These are phyloP conservation scores for Vachellia collinsii DNA, from an alignment of 306 rosid genomes.

Conservation along the genomic window DNA sequence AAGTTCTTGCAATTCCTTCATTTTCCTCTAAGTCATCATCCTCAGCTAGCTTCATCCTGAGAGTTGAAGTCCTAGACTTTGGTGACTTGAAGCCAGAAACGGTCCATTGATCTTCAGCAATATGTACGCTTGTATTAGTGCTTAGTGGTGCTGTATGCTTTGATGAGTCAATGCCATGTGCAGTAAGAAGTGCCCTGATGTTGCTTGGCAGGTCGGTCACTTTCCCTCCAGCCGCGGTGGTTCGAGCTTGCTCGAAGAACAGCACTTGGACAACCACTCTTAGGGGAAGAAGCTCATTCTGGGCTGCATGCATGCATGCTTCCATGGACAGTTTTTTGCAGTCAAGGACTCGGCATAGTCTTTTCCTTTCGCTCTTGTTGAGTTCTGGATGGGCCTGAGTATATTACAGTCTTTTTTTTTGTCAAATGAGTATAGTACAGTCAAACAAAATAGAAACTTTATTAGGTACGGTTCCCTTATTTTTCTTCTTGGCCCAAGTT, in stretches of 20 bases:
- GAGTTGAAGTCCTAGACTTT: constrained; percentile 75
- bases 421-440: constrained; percentile 25
- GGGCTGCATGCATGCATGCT: constrained; percentile 99
- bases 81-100: constrained; percentile 86
- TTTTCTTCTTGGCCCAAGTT: constrained; percentile 33
- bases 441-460: constrained; percentile 30
- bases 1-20: constrained; percentile 59
- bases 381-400: constrained; percentile 91
- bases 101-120: constrained; percentile 88
- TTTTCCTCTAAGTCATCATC: constrained; percentile 72
- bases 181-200: constrained; percentile 76
- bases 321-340: constrained; percentile 97
- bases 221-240: constrained; percentile 75
- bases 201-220: constrained; percentile 79
- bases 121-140: constrained; percentile 56
- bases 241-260: constrained; percentile 94
- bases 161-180: constrained; percentile 80
- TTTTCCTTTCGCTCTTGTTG: constrained; percentile 91
- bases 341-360: constrained; percentile 81
- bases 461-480: not conserved
- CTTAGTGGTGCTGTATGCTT: constrained; percentile 72
- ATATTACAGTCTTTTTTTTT: too few species aligned
- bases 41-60: constrained; percentile 93
- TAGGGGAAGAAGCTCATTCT: constrained; percentile 92
- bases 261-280: constrained; percentile 98